Base-by-base conservation (phyloP, 306 rosid genomes). In the Pterocarpus macrocarpus region DNA sequence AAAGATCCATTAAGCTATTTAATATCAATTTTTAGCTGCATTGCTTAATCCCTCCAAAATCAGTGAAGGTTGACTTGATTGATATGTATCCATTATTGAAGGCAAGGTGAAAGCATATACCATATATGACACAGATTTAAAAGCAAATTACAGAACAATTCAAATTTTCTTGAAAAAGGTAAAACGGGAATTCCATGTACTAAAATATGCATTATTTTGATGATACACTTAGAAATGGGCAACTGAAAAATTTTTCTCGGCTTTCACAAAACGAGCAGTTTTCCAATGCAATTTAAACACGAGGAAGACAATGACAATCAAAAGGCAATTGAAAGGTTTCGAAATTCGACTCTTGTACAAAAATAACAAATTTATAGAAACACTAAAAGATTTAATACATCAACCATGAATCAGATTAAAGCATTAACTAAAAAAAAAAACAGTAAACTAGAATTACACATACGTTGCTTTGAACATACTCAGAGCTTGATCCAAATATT, bases 381-480 rank as follows among this genome's bases (percentile, higher is more conserved):
- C 58, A 64, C 34, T 12, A 16, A 15, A 13, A 3, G 30, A 71
- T 16, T 4, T 13, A 73, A 61, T 67, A 58, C 30, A 10, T 45
- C 64, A 17, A 86, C 78, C 85, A 80, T 13, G 87, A 90, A 69
- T 50, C 69, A 64, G 44, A 79, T 53, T 32, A 70, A 33, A 41
- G 3, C 12, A 75, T 57, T 30, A 47, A 35, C 1, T 12, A 50
- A 59, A 36, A 92, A 77, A 69, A 64, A 82, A 53, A 77, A 64
- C 53, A 77, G 30, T 6, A 2, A 16, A 55, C 8, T 16, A 50
- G 17, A 28, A 66, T 62, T 34, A 79, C 44, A 82, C 98, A 85
- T 88, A 92, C 98, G 72, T 90, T 92, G 90, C 95, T 90, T 84
- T 94, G 98, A 64, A 90, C 97, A 63, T 90, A 92, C 79, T 92